Evolutionary conservation across 306 rosid genomes (phyloP).

Genomic region (Quercus agrifolia): DNA sequence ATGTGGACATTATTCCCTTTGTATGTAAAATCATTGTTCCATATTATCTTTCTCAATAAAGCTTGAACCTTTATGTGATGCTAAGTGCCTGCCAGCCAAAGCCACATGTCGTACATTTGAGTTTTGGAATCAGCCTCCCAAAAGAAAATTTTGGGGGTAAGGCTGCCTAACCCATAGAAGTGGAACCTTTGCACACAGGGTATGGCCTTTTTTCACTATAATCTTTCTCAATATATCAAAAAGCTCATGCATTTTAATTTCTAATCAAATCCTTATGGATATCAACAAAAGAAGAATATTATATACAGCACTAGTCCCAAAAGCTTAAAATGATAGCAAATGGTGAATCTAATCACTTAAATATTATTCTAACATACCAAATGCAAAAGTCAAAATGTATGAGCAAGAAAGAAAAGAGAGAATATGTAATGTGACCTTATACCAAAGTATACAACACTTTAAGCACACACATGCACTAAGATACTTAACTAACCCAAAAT

Average conservation of each 20-base stretch:
- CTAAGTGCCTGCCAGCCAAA: no score
- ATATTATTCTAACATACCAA: neutral
- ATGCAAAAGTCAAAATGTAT: neutral
- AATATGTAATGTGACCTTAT: neutral
- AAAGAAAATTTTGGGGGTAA: no score
- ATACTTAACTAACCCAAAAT: constrained; percentile 58
- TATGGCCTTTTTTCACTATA: no score
- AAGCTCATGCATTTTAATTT: neutral
- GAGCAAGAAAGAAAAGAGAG: neutral
- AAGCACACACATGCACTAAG: neutral
- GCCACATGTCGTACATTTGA: no score
- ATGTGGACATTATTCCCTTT: neutral
- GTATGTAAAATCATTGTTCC: neutral
- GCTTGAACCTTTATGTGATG: no score
- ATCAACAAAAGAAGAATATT: neutral
- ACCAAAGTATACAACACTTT: neutral
- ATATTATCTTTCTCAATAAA: neutral
- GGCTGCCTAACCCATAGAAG: no score
- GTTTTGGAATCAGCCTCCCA: no score
- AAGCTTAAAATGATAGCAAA: no score
- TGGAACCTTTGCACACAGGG: no score
- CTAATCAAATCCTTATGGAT: neutral
- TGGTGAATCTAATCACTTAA: no score
- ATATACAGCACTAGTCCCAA: no score
- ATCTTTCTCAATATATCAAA: neutral